Evolutionary conservation across 1,284 basidiomycete species (phyloP), one percentile per base, ranked within the genome.

Genomic region (Sparassis latifolia): DNA sequence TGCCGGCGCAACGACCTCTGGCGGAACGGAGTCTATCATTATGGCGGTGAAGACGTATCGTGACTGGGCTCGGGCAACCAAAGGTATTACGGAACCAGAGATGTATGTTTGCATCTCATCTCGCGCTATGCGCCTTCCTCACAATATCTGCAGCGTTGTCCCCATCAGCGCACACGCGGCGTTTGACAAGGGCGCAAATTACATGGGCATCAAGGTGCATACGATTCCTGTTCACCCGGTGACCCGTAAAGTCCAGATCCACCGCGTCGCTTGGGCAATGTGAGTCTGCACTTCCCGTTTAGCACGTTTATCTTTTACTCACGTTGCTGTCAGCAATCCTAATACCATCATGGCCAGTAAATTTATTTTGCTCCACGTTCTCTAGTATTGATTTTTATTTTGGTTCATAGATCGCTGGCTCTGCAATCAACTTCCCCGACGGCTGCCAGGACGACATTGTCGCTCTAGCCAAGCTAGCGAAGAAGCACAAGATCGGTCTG

Each of bases 1-100:
- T 6, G 92, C 91, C 2, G 96, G 96, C 10, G 86, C 86, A 1
- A 97, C 94, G 61, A 98, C 96, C 0, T 90, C 89, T 0, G 96
- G 96, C 27, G 96, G 97, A 2, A 99, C 96, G 0, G 96, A 99
- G 67, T 93, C 89, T 10, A 98, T 99, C 61, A 73, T 96, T 48
- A 92, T 95, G 92, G 84, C 93, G 3, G 81, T 93, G 59, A 96
- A 97, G 73, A 89, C 94, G 0, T 86, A 97, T 68, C 82, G 95
- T 31, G 94, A 98, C 59, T 97, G 95, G 92, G 96, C 90, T 1
- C 71, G 78, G 30, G 80, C 74, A 2, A 84, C 84, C 40, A 96
- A 94, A 67, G 90, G 92, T 4, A 91, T 98, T 62, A 92, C 79
- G 0, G 79, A 89, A 55, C 96, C 96, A 0, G 96, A 99, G 67